Percentiles rank a stretch among this genome's conserved stretches.
phyloP scores from a whole-genome alignment of 228 moss, liverwort and hornwort genomes.

The Sphagnum fallax region DNA sequence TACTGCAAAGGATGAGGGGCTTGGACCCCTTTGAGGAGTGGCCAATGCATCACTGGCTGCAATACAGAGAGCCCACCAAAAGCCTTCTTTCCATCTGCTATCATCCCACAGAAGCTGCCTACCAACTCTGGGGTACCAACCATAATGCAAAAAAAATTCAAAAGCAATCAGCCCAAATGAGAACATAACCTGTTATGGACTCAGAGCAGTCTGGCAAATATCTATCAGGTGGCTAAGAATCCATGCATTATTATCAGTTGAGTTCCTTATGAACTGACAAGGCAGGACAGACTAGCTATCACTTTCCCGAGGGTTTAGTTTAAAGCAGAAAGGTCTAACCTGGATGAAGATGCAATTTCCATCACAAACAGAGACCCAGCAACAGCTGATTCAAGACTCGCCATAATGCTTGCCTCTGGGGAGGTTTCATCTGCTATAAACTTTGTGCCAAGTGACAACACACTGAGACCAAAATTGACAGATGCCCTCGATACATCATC shows the following conservation, averaged over 20 bases:
- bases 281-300: no score
- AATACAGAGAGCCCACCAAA: conserved; percentile 85
- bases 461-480: conserved; percentile 77
- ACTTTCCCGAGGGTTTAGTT: no score
- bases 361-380: conserved; percentile 84
- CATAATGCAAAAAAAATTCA: neutral
- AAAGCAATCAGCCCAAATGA: neutral
- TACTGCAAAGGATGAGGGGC: conserved; percentile 84
- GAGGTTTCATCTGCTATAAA: conserved; percentile 51
- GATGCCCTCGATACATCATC: conserved; percentile 67
- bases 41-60: conserved; percentile 92
- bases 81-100: conserved; percentile 87
- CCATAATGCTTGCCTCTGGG: conserved; percentile 57
- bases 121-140: conserved; percentile 42
- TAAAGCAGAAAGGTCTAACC: conserved; percentile 26
- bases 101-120: conserved; percentile 80
- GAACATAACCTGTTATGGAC: neutral
- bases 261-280: no score
- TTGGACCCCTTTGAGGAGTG: conserved; percentile 76
- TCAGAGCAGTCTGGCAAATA: no score
- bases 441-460: conserved; percentile 75
- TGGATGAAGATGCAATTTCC: conserved; percentile 73
- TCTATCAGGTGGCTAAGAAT: no score
- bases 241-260: no score
- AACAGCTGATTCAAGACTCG: conserved; percentile 74